These are phyloP conservation scores for Saccharomyces eubayanus DNA, from an alignment of 805 yeast genomes.

Conservation along the genomic window DNA sequence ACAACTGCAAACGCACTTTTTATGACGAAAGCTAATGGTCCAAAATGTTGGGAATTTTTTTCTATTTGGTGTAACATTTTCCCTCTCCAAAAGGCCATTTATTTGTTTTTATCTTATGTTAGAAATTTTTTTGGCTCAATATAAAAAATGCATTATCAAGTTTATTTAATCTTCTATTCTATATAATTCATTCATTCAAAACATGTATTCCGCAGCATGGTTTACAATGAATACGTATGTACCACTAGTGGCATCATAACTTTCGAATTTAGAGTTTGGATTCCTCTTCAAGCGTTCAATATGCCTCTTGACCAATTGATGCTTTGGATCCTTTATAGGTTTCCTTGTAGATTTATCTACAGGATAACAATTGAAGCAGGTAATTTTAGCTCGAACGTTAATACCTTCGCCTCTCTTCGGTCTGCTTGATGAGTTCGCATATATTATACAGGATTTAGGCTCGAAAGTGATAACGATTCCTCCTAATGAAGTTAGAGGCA, in stretches of 20 bases:
- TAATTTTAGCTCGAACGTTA: slow-evolving; percentile 63
- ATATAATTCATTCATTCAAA: not conserved
- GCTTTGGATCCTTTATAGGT: slow-evolving; percentile 69
- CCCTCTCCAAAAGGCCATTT: too few relatives aligned
- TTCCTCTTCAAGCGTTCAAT: slow-evolving; percentile 54
- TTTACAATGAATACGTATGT: slow-evolving; percentile 52
- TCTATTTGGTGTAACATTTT: too few relatives aligned
- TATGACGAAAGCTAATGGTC: too few relatives aligned
- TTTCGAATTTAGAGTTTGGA: slow-evolving; percentile 48
- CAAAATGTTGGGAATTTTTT: too few relatives aligned
- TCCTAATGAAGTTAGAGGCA: slow-evolving; percentile 52
- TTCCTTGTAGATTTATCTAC: slow-evolving; percentile 57
- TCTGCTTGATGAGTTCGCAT: slow-evolving; percentile 53
- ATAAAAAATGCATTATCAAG: not conserved
- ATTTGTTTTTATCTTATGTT: not conserved
- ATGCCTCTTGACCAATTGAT: slow-evolving; percentile 60
- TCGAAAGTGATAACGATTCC: slow-evolving; percentile 58
- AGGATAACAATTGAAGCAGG: slow-evolving; percentile 76
- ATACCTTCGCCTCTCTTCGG: slow-evolving; percentile 76
- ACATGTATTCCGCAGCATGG: slow-evolving; percentile 9
- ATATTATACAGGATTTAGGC: slow-evolving; percentile 53
- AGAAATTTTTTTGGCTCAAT: not conserved
- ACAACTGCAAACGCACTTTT: too few relatives aligned
- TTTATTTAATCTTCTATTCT: not conserved
- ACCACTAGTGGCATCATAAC: slow-evolving; percentile 70